Conservation (phyloP, 2,329 filamentous ascomycete species). For the Hymenoscyphus occultus region DNA sequence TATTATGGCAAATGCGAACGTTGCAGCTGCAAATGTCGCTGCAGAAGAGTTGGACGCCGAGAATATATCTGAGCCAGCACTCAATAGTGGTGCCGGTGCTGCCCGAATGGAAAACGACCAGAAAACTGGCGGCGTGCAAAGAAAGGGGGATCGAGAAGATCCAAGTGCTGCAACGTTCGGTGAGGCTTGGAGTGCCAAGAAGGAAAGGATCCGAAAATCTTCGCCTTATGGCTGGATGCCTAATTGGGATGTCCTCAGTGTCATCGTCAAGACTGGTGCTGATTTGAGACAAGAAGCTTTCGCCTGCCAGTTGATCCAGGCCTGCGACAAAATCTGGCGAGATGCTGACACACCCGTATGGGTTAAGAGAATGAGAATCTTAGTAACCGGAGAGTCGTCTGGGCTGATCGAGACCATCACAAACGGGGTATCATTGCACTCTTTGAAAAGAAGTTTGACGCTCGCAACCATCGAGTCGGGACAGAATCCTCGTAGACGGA, state of each 20-base stretch:
- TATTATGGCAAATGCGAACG: conserved; percentile 72
- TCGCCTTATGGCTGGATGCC: conserved; percentile 87
- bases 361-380: conserved; percentile 84
- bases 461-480: conserved; percentile 71
- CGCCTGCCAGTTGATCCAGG: conserved; percentile 78
- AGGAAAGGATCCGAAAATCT: conserved; percentile 77
- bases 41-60: conserved; percentile 56
- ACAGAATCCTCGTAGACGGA: conserved; percentile 68
- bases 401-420: conserved; percentile 86
- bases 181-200: conserved; percentile 81
- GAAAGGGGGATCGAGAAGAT: conserved; percentile 79
- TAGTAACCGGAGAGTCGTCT: conserved; percentile 81
- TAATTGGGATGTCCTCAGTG: conserved; percentile 83
- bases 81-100: conserved; percentile 68
- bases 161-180: conserved; percentile 84
- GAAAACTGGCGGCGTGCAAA: conserved; percentile 78
- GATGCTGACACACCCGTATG: conserved; percentile 75
- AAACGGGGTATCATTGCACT: conserved; percentile 83
- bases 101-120: conserved; percentile 88
- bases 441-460: conserved; percentile 77
- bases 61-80: conserved; percentile 40
- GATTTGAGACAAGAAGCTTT: conserved; percentile 84
- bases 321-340: conserved; percentile 78
- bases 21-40: conserved; percentile 46
- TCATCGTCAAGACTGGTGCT: conserved; percentile 83